Conservation (phyloP, 2,329 filamentous ascomycete genomes). For the Ophiobolus disseminans region DNA sequence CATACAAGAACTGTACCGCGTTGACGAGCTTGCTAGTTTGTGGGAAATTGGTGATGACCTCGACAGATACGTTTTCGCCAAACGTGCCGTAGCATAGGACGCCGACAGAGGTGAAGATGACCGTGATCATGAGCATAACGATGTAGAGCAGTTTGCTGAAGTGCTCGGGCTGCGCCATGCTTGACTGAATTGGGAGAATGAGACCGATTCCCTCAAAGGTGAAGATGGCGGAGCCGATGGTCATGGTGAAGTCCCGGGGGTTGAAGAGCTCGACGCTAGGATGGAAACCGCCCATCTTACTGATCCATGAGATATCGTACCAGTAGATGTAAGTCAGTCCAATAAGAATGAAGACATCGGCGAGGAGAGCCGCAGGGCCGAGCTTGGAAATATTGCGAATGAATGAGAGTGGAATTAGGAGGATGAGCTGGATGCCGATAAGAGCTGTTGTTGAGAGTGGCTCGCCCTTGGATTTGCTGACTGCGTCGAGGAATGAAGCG, state of each 20-base stretch:
- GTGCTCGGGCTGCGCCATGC: constrained; percentile 73
- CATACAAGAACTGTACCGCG: constrained; percentile 76
- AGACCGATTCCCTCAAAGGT: constrained; percentile 81
- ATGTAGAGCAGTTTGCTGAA: constrained; percentile 70
- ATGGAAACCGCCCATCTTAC: constrained; percentile 61
- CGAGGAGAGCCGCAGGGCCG: constrained; percentile 71
- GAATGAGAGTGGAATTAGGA: constrained; percentile 71
- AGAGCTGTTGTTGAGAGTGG: constrained; percentile 65
- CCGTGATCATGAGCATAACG: constrained; percentile 76
- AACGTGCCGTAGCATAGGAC: constrained; percentile 78
- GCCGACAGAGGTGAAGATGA: constrained; percentile 75
- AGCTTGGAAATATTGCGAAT: constrained; percentile 80
- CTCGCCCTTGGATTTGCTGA: constrained; percentile 56
- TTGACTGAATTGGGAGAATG: constrained; percentile 77
- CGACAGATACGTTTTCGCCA: constrained; percentile 71
- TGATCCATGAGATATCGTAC: constrained; percentile 68
- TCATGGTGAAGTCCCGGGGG: constrained; percentile 71
- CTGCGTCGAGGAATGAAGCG: constrained; percentile 69
- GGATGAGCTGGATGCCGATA: constrained; percentile 70
- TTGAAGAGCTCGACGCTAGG: constrained; percentile 73
- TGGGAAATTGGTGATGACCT: constrained; percentile 79
- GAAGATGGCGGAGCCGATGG: constrained; percentile 76
- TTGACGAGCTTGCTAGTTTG: constrained; percentile 76
- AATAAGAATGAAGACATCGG: constrained; percentile 74
- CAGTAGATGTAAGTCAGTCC: constrained; percentile 77